Percentiles rank a stretch among this genome's conserved stretches.
Conservation (phyloP, 768 basidiomycete genomes). For the Vararia minispora region DNA sequence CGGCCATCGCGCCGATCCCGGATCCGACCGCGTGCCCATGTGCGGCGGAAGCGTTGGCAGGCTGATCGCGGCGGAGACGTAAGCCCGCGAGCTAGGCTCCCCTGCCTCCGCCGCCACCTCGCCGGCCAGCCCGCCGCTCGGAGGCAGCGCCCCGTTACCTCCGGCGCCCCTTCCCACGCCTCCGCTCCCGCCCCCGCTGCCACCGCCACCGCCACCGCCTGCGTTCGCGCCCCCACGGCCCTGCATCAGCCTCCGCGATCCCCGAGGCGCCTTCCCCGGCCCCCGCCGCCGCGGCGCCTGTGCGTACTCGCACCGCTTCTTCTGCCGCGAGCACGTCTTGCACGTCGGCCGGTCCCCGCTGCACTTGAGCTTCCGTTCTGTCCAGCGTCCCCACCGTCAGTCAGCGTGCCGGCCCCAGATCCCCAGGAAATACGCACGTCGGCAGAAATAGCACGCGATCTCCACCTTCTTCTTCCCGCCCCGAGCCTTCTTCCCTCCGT, state of each 20-base stretch:
- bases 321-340: slow-evolving; percentile 47
- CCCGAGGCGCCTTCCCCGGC: slow-evolving; percentile 55
- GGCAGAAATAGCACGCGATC: slow-evolving; percentile 71
- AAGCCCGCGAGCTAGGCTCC: too few species aligned
- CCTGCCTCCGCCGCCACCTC: too few species aligned
- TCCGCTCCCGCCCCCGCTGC: slow-evolving; percentile 3
- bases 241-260: slow-evolving; percentile 1
- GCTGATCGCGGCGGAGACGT: too few species aligned
- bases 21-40: too few species aligned
- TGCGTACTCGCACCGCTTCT: slow-evolving; percentile 42
- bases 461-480: slow-evolving; percentile 32
- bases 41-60: too few species aligned
- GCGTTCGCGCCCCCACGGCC: slow-evolving; percentile 4
- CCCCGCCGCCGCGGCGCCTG: slow-evolving; percentile 47
- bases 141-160: slow-evolving; percentile 8
- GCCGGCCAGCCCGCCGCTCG: too few species aligned
- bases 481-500: slow-evolving; percentile 7
- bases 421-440: slow-evolving; percentile 35
- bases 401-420: slow-evolving; percentile 1
- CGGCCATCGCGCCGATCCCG: too few species aligned
- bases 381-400: slow-evolving; percentile 2
- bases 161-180: slow-evolving; percentile 10
- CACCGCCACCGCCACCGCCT: background rate
- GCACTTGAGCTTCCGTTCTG: slow-evolving; percentile 69
- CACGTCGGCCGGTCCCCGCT: slow-evolving; percentile 57